These are phyloP conservation scores for Mucuna pruriens DNA, from an alignment of 306 rosid genomes.

Conservation along the genomic window DNA sequence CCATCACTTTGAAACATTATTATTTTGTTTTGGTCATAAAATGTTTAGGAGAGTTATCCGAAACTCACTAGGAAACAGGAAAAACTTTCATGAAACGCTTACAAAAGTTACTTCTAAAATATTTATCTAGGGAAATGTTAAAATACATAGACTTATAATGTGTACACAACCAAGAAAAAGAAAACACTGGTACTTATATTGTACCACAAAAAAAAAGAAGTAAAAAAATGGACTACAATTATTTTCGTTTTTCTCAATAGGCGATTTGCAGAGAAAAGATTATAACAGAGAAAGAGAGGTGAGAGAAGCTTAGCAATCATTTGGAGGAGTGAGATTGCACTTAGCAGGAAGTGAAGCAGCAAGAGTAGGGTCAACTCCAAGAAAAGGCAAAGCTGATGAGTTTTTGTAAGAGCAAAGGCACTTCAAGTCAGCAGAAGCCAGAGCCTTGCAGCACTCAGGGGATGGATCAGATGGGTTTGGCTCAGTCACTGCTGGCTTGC, in stretches of 20 bases:
- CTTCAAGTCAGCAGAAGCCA: slow-evolving; percentile 57
- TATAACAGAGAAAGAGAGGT: neutral
- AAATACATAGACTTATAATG: neutral
- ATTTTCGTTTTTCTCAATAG: neutral
- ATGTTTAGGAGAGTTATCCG: too few relatives aligned
- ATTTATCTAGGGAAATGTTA: too few relatives aligned
- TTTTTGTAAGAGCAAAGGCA: slow-evolving; percentile 75
- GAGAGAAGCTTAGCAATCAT: slow-evolving; percentile 41
- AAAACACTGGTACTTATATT: neutral
- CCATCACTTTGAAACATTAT: too few relatives aligned
- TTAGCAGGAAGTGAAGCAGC: slow-evolving; percentile 69
- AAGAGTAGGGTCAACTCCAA: slow-evolving; percentile 70
- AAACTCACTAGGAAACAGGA: too few relatives aligned
- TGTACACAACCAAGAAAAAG: neutral
- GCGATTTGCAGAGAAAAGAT: neutral
- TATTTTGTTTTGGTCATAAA: too few relatives aligned
- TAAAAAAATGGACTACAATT: neutral
- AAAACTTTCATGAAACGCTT: too few relatives aligned
- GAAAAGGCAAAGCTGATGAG: slow-evolving; percentile 51
- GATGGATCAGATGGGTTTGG: slow-evolving; percentile 61
- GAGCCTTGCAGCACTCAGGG: slow-evolving; percentile 56
- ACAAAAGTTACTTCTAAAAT: too few relatives aligned
- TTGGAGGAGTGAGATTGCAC: slow-evolving; percentile 63
- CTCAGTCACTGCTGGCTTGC: slow-evolving; percentile 69
- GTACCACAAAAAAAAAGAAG: neutral